Percentiles rank a stretch among this genome's conserved stretches.
Conservation (phyloP, 345 rosid species). For the Citrus australasica region DNA sequence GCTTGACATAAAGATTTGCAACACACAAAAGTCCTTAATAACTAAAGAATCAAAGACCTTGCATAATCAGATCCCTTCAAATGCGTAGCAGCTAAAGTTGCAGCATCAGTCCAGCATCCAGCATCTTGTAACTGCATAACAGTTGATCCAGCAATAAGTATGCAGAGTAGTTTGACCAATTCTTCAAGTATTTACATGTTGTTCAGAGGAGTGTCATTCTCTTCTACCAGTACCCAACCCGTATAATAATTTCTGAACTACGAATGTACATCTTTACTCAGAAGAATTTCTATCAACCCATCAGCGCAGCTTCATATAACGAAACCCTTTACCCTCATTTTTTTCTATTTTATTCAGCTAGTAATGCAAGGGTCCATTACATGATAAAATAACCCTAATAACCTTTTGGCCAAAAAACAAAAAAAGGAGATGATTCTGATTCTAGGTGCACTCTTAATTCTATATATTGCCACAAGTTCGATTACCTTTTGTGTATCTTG, state of each 20-base stretch:
- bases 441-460: background rate
- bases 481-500: background rate
- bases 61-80: slow-evolving; percentile 97
- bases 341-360: background rate
- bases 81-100: slow-evolving; percentile 95
- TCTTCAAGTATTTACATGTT: background rate
- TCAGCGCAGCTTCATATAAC: background rate
- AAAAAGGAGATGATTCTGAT: background rate
- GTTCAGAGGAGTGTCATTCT: background rate
- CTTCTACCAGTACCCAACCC: background rate
- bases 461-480: background rate
- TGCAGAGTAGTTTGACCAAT: background rate
- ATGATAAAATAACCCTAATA: background rate
- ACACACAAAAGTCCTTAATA: background rate
- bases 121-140: slow-evolving; percentile 88
- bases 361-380: background rate
- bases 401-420: background rate
- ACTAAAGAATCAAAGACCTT: slow-evolving; percentile 35
- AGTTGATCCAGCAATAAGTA: slow-evolving; percentile 4
- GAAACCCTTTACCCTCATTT: background rate
- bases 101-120: slow-evolving; percentile 99
- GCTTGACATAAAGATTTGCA: background rate
- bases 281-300: background rate
- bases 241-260: background rate
- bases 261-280: background rate